phyloP scores from a whole-genome alignment of 306 rosid genomes.

The Vigna hirtella region DNA sequence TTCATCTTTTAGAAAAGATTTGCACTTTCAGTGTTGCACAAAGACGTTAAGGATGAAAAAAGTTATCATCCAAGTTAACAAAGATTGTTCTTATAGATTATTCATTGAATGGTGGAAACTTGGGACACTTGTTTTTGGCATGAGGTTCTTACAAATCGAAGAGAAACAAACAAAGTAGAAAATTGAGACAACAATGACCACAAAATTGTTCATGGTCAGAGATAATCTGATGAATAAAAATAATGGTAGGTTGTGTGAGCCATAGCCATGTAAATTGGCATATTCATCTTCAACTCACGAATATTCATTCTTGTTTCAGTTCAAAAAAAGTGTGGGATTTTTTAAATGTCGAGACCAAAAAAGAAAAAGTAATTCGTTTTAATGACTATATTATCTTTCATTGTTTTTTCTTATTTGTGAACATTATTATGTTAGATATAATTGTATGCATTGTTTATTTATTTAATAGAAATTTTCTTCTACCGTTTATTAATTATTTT shows the following conservation, averaged over 20 bases:
- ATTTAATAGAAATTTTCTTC: too few species aligned
- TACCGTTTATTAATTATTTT: too few species aligned
- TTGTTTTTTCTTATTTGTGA: too few species aligned
- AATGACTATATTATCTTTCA: too few species aligned
- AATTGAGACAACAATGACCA: neutral
- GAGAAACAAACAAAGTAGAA: constrained; percentile 5
- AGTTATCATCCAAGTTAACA: too few species aligned
- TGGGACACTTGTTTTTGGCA: neutral
- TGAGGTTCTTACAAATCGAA: neutral
- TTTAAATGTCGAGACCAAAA: too few species aligned
- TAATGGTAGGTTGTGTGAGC: neutral
- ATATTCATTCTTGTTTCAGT: constrained; percentile 10
- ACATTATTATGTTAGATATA: too few species aligned
- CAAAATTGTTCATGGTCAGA: constrained; percentile 10
- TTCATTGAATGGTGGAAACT: neutral
- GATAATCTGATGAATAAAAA: neutral
- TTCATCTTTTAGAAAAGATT: neutral
- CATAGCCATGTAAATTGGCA: neutral
- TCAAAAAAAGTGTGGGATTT: neutral
- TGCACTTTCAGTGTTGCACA: too few species aligned
- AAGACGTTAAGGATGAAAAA: too few species aligned
- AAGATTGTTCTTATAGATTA: neutral
- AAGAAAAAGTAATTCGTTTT: too few species aligned
- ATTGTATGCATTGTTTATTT: too few species aligned
- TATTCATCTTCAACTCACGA: constrained; percentile 8